Percentiles rank a stretch among this genome's conserved stretches.
phyloP scores from a whole-genome alignment of 257 asterid genomes.

The Ocimum tenuiflorum region DNA sequence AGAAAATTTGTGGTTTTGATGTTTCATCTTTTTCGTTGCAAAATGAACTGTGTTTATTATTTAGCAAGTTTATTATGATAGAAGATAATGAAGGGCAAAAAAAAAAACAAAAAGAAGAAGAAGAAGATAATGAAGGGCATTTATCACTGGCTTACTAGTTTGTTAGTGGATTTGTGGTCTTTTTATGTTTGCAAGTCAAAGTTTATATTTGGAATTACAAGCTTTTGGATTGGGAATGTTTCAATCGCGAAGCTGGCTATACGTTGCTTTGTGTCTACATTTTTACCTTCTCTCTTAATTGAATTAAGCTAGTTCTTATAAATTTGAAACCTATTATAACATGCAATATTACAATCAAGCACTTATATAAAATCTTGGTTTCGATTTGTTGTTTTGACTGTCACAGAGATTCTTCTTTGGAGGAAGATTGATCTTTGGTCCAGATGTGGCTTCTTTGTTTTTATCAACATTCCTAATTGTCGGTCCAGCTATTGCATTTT shows the following conservation, averaged over 20 bases:
- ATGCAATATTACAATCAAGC: neutral
- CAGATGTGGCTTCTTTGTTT: slow-evolving; percentile 68
- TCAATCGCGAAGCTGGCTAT: neutral
- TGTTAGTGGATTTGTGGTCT: neutral
- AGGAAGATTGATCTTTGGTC: slow-evolving; percentile 90
- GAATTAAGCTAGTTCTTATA: neutral
- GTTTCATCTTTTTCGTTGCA: neutral
- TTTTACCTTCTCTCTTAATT: neutral
- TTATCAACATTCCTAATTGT: slow-evolving; percentile 48
- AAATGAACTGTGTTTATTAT: neutral
- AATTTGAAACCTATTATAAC: neutral
- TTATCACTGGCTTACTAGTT: neutral
- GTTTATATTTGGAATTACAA: neutral
- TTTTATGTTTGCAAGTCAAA: neutral
- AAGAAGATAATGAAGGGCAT: neutral
- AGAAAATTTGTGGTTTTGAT: slow-evolving; percentile 13
- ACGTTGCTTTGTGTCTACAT: neutral
- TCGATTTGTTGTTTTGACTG: slow-evolving; percentile 14
- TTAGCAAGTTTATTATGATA: neutral
- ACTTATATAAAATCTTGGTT: slow-evolving; percentile 10
- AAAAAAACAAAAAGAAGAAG: too few species aligned
- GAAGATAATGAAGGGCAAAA: too few species aligned
- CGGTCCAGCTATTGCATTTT: slow-evolving; percentile 64
- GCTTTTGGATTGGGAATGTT: neutral
- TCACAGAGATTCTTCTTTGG: slow-evolving; percentile 78